phyloP scores from a whole-genome alignment of 257 asterid species.

The Fraxinus cuspidata region DNA sequence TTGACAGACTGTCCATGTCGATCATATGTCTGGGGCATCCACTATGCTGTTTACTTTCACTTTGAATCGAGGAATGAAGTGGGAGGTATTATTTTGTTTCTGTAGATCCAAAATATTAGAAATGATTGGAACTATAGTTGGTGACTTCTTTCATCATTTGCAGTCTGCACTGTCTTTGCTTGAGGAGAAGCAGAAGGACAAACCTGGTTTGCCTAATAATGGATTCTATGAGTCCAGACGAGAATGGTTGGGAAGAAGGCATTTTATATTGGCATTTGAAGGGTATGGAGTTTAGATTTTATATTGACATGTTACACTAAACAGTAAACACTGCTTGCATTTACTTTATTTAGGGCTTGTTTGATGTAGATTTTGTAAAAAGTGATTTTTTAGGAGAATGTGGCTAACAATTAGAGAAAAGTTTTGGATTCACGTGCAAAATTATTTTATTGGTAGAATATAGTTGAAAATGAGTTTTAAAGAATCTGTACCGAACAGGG shows the following conservation, averaged over 20 bases:
- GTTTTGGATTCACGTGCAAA: too few species aligned
- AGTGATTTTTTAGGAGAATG: too few species aligned
- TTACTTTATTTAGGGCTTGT: not conserved
- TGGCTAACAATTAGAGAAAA: too few species aligned
- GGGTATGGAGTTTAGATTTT: slow-evolving; percentile 46
- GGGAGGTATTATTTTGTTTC: slow-evolving; percentile 63
- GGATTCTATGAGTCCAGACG: slow-evolving; percentile 93
- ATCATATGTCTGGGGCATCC: slow-evolving; percentile 88
- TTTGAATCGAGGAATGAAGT: slow-evolving; percentile 87
- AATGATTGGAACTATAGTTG: not conserved
- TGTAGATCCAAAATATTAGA: not conserved
- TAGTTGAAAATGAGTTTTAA: too few species aligned
- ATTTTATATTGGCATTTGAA: slow-evolving; percentile 80
- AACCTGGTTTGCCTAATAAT: slow-evolving; percentile 49
- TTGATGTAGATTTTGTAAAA: too few species aligned
- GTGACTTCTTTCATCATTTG: slow-evolving; percentile 26
- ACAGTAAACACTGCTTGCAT: not conserved
- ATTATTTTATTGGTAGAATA: too few species aligned
- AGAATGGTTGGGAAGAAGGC: slow-evolving; percentile 96
- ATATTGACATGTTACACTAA: slow-evolving; percentile 2
- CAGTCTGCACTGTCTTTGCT: slow-evolving; percentile 81
- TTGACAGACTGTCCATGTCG: slow-evolving; percentile 93
- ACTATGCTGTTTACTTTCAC: slow-evolving; percentile 87
- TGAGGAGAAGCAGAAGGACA: slow-evolving; percentile 81
- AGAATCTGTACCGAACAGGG: too few species aligned